These are phyloP conservation scores for Ustanciosporium gigantosporum DNA, from an alignment of 1,284 basidiomycete genomes.

Conservation along the genomic window DNA sequence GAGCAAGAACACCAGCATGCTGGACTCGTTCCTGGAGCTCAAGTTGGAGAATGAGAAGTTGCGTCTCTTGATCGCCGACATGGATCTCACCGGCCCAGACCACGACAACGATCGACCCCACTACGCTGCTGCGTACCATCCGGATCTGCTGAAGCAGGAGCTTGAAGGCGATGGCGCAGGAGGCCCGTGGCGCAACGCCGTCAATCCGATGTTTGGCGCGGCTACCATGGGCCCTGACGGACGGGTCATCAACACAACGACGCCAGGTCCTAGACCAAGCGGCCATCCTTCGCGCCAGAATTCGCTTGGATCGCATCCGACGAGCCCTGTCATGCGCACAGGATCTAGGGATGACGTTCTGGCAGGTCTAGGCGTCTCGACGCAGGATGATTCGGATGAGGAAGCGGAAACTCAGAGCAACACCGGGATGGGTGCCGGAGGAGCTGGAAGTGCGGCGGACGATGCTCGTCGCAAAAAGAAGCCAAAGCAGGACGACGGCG, in stretches of 20 bases:
- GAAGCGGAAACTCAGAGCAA: conserved; percentile 8
- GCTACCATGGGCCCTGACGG: conserved; percentile 27
- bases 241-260: conserved; percentile 3
- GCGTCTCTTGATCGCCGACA: conserved; percentile 36
- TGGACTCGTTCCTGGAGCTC: conserved; percentile 56
- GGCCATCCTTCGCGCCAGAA: conserved; percentile 19
- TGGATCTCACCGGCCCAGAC: conserved; percentile 25
- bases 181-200: conserved; percentile 12
- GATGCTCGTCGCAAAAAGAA: conserved; percentile 45
- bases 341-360: conserved; percentile 22
- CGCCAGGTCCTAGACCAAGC: conserved; percentile 1
- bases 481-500: conserved; percentile 46
- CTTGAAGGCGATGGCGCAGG: conserved; percentile 19
- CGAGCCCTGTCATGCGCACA: conserved; percentile 32
- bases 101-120: conserved; percentile 19
- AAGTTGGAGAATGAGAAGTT: conserved; percentile 57
- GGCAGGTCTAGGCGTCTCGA: conserved; percentile 23
- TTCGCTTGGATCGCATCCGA: conserved; percentile 30
- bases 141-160: conserved; percentile 39
- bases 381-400: conserved; percentile 31
- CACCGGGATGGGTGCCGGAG: conserved; percentile 5
- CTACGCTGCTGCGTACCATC: conserved; percentile 27
- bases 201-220: conserved; percentile 31
- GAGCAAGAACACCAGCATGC: conserved; percentile 52
- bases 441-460: conserved; percentile 7